Base-by-base conservation (phyloP, 2,329 filamentous ascomycete species). In the Penicillium nordicum region DNA sequence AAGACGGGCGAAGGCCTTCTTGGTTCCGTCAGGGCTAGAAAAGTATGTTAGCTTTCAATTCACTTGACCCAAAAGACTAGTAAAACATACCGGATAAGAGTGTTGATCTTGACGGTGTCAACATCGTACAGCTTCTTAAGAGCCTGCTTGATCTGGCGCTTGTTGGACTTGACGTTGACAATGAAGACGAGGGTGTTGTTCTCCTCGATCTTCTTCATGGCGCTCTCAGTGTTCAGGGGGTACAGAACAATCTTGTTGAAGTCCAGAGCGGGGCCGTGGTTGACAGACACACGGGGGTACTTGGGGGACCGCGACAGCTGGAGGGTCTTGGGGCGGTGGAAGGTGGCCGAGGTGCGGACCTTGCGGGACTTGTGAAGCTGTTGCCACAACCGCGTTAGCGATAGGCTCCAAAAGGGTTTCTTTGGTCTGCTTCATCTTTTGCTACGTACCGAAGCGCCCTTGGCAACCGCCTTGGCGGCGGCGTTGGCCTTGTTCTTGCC, bases 121-220 rank as follows among this genome's bases (percentile, higher is more conserved):
- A 99, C 94, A 79, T 97, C 94, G 80, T 99, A 99, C 69, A 97
- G 88, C 88, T 94, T 96, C 92, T 97, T 99, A 69, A 99, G 84
- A 64, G 93, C 90, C 73, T 87, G 84, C 87, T 97, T 97, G 84
- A 99, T 99, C 84, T 99, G 94, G 77, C 92, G 88, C 90, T 99
- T 99, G 88, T 99, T 99, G 79, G 93, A 88, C 88, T 95, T 95
- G 79, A 93, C 82, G 71, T 97, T 89, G 75, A 95, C 91, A 71
- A 96, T 96, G 86, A 97, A 97, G 77, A 96, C 91, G 51, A 99
- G 87, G 69, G 94, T 99, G 87, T 99, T 99, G 88, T 99, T 92
- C 89, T 99, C 94, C 86, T 99, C 94, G 72, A 99, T 97, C 89
- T 97, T 97, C 91, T 99, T 99, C 93, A 99, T 97, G 75, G 95